phyloP scores from a whole-genome alignment of 1,284 basidiomycete species.

The Cryptococcus wingfieldii region DNA sequence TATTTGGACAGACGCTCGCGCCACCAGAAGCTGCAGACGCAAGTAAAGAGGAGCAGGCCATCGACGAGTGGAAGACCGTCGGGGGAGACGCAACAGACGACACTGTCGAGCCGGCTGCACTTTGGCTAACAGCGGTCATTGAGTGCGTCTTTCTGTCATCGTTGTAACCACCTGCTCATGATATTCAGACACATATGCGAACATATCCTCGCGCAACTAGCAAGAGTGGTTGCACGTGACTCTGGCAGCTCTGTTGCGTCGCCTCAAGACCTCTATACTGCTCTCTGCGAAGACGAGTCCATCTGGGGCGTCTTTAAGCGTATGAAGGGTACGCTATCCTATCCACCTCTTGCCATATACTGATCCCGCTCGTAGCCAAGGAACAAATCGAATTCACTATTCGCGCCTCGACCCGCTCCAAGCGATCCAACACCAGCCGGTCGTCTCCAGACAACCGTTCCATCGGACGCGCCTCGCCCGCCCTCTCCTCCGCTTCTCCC shows the following conservation, averaged over 20 bases:
- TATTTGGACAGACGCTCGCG: conserved; percentile 33
- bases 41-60: conserved; percentile 10
- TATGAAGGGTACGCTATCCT: conserved; percentile 64
- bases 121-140: conserved; percentile 86
- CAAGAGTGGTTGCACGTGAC: conserved; percentile 75
- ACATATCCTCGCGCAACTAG: conserved; percentile 66
- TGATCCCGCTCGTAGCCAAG: conserved; percentile 22
- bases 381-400: conserved; percentile 27
- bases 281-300: conserved; percentile 79
- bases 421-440: conserved; percentile 11
- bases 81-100: conserved; percentile 41
- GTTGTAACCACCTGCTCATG: not conserved
- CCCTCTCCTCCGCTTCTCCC: conserved; percentile 14
- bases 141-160: conserved; percentile 59
- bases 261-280: conserved; percentile 73
- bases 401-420: conserved; percentile 7
- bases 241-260: conserved; percentile 65
- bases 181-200: conserved; percentile 59
- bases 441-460: conserved; percentile 7
- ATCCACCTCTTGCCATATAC: not conserved
- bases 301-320: conserved; percentile 76
- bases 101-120: conserved; percentile 67
- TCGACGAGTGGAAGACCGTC: conserved; percentile 29
- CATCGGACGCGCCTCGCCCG: conserved; percentile 11
- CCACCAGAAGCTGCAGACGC: conserved; percentile 19